Conservation (phyloP, 352 stramenopile species). For the Phytophthora tubulina region DNA sequence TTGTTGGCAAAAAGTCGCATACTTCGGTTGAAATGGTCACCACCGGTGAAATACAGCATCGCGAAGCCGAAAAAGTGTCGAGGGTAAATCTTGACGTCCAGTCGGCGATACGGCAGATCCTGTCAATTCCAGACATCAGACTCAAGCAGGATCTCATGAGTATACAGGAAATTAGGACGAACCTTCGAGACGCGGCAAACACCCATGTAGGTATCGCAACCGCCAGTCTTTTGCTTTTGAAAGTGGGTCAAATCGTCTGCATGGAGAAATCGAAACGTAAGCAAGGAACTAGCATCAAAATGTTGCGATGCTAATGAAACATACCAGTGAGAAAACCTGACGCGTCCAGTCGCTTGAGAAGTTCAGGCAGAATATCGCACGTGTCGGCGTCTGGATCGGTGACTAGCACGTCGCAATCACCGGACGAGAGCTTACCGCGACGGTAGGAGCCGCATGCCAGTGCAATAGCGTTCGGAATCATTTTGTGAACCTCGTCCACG, state of each 20-base stretch:
- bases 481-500: slow-evolving; percentile 68
- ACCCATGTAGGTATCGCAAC: slow-evolving; percentile 90
- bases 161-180: slow-evolving; percentile 2
- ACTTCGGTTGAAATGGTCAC: slow-evolving; percentile 92
- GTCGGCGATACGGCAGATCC: slow-evolving; percentile 64
- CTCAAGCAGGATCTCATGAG: background rate
- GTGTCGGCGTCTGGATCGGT: slow-evolving; percentile 75
- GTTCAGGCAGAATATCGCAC: slow-evolving; percentile 73
- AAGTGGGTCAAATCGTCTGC: slow-evolving; percentile 77
- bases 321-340: slow-evolving; percentile 74
- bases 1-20: slow-evolving; percentile 86
- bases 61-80: slow-evolving; percentile 83
- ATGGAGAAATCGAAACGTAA: background rate
- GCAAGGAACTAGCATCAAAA: background rate
- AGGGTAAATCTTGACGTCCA: slow-evolving; percentile 92
- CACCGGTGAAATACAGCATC: slow-evolving; percentile 93
- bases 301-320: background rate
- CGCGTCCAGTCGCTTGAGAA: slow-evolving; percentile 71
- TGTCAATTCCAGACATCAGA: slow-evolving; percentile 19
- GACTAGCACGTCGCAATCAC: slow-evolving; percentile 85
- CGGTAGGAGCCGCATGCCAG: slow-evolving; percentile 85
- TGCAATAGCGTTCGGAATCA: slow-evolving; percentile 70
- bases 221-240: slow-evolving; percentile 60
- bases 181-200: slow-evolving; percentile 77
- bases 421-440: slow-evolving; percentile 71